Conservation (phyloP, 164 flowering plant species). For the Magnolia sinica region DNA sequence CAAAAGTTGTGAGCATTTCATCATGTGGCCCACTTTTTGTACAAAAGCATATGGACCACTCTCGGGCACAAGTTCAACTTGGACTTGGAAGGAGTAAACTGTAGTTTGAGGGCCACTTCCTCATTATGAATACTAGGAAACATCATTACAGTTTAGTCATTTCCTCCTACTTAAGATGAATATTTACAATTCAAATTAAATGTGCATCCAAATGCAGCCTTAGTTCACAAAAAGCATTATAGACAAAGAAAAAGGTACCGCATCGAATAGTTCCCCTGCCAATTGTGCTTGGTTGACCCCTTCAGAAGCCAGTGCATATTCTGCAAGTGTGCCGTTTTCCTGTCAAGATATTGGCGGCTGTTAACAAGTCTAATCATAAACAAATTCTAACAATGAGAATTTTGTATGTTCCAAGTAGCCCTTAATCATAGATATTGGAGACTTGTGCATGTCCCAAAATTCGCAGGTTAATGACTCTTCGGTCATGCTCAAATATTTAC, state of each 20-base stretch:
- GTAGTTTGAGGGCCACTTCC: neutral
- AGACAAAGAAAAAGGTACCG: conserved; percentile 31
- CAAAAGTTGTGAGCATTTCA: too few species aligned
- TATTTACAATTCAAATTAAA: neutral
- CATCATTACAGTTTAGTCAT: neutral
- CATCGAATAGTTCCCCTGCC: conserved; percentile 66
- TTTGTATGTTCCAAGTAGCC: neutral
- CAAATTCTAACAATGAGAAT: neutral
- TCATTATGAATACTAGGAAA: neutral
- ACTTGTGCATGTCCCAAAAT: neutral
- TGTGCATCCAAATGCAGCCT: neutral
- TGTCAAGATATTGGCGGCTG: conserved; percentile 20
- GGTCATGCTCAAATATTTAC: too few species aligned
- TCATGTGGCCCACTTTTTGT: too few species aligned
- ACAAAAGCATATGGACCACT: too few species aligned
- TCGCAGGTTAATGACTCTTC: neutral
- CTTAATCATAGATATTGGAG: neutral
- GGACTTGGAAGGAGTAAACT: neutral
- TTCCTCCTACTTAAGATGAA: neutral
- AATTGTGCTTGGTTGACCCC: conserved; percentile 74
- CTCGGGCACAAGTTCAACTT: too few species aligned
- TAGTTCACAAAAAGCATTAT: neutral
- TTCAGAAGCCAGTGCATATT: conserved; percentile 67
- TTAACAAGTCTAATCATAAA: neutral
- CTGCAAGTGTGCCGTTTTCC: conserved; percentile 70